These are phyloP conservation scores for Cystobasidium tubakii DNA, from an alignment of 768 basidiomycete species.

Conservation along the genomic window DNA sequence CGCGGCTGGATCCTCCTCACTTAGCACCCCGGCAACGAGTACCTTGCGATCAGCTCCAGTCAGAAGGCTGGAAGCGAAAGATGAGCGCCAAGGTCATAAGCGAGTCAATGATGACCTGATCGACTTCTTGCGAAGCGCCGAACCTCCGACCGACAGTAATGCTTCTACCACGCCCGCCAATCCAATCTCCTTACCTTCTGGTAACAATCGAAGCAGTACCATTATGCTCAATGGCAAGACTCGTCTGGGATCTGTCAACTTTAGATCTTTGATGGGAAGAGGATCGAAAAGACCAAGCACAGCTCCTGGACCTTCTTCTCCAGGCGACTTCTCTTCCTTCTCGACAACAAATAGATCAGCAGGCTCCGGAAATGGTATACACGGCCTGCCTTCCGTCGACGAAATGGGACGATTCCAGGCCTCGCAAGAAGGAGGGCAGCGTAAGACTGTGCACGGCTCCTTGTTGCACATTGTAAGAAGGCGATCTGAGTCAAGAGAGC, in stretches of 20 bases:
- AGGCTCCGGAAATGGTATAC: not conserved
- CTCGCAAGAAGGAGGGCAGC: not conserved
- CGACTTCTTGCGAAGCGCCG: conserved; percentile 5
- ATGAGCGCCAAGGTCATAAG: not conserved
- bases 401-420: not conserved
- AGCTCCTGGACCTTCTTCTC: not conserved
- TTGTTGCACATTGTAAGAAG: not conserved
- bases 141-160: not conserved
- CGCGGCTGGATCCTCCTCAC: not conserved
- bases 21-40: not conserved
- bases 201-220: not conserved
- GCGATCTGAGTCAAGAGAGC: not conserved
- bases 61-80: conserved; percentile 18
- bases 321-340: not conserved
- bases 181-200: not conserved
- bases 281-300: not conserved
- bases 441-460: not conserved
- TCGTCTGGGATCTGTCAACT: not conserved
- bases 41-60: not conserved
- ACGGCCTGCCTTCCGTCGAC: not conserved
- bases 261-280: not conserved
- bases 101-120: conserved; percentile 25
- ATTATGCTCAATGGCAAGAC: not conserved
- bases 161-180: not conserved
- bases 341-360: no score